Evolutionary conservation across 768 basidiomycete species (phyloP).

Genomic region (Termitomyces sp.): DNA sequence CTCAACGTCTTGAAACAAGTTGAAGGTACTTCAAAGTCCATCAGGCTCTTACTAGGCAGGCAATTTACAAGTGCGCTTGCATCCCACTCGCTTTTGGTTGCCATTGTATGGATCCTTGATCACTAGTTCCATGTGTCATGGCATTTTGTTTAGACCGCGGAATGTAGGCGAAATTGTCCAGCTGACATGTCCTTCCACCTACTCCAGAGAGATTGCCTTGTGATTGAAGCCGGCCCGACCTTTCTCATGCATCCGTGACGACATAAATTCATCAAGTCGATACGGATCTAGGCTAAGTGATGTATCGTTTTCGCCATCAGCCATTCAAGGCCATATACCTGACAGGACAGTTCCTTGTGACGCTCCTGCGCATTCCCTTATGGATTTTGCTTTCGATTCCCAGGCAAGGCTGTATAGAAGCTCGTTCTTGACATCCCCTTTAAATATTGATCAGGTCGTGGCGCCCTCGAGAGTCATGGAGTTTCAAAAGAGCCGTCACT

Average conservation of each 20-base stretch:
- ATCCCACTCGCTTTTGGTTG: neutral
- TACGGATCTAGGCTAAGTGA: conserved; percentile 15
- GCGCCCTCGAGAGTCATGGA: conserved; percentile 45
- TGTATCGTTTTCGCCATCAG: conserved; percentile 32
- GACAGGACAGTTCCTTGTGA: conserved; percentile 32
- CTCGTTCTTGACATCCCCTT: neutral
- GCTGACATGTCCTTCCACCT: neutral
- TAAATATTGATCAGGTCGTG: conserved; percentile 22
- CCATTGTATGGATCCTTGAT: neutral
- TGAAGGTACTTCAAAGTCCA: neutral
- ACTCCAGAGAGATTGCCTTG: neutral
- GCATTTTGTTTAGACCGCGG: neutral
- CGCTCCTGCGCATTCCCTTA: conserved; percentile 39
- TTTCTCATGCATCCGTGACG: too few species aligned
- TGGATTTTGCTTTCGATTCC: conserved; percentile 40
- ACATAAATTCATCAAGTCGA: neutral
- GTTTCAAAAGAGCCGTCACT: conserved; percentile 31
- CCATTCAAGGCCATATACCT: conserved; percentile 48
- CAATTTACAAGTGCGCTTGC: neutral
- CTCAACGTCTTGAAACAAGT: too few species aligned
- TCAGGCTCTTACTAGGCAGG: neutral
- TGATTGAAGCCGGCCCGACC: neutral
- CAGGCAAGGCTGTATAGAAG: conserved; percentile 18
- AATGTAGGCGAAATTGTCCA: neutral
- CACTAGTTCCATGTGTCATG: neutral